Evolutionary conservation across 148 eudicot species (phyloP).

Genomic region (Amaranthus palmeri): DNA sequence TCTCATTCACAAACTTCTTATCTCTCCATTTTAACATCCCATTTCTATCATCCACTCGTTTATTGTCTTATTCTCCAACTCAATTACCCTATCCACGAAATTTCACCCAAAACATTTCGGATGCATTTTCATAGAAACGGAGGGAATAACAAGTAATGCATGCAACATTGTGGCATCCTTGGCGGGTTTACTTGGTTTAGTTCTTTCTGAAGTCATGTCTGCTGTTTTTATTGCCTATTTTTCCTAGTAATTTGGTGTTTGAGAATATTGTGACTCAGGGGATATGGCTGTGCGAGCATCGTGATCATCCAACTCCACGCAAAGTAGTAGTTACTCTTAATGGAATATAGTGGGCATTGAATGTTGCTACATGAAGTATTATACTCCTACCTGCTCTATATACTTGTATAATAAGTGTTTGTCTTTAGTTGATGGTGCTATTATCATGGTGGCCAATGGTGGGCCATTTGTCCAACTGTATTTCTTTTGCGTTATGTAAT

Average conservation of each 20-base stretch:
- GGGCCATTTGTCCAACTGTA: too few relatives aligned
- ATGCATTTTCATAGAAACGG: too few relatives aligned
- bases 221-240: not conserved
- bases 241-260: not conserved
- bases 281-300: conserved; percentile 96
- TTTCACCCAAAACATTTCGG: too few relatives aligned
- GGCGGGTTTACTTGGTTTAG: not conserved
- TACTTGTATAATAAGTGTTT: not conserved
- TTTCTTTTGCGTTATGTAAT: too few relatives aligned
- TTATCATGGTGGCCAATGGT: not conserved
- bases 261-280: conserved; percentile 45
- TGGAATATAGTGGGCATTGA: conserved; percentile 42
- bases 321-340: conserved; percentile 80
- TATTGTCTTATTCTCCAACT: too few relatives aligned
- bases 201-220: not conserved
- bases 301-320: conserved; percentile 78
- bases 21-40: too few relatives aligned
- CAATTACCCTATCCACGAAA: too few relatives aligned
- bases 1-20: too few relatives aligned
- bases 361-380: not conserved
- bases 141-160: not conserved
- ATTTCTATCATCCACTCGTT: too few relatives aligned
- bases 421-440: not conserved
- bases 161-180: not conserved
- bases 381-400: not conserved